Conservation (phyloP, 257 asterid species). For the Orobanche coerulescens region DNA sequence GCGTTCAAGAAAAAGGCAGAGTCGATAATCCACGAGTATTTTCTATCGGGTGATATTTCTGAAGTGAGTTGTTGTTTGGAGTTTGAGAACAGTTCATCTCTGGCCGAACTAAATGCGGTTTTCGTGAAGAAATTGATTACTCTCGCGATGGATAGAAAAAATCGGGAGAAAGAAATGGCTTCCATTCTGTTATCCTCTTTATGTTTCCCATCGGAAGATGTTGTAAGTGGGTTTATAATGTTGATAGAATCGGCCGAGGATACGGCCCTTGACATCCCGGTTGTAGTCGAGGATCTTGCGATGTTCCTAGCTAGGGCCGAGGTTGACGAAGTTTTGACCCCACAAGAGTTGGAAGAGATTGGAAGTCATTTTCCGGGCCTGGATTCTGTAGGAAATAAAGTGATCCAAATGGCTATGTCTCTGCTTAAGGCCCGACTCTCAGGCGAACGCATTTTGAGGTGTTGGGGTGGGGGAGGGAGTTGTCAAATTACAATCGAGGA, state of each 20-base stretch:
- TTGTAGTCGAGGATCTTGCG: constrained; percentile 74
- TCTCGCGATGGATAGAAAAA: constrained; percentile 87
- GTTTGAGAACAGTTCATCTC: constrained; percentile 38
- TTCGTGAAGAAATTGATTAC: constrained; percentile 76
- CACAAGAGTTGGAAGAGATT: constrained; percentile 77
- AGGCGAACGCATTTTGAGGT: constrained; percentile 77
- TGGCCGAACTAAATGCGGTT: constrained; percentile 55
- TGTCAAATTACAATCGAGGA: constrained; percentile 54
- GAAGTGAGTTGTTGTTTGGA: constrained; percentile 74
- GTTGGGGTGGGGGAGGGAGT: constrained; percentile 90
- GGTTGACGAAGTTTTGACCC: constrained; percentile 82
- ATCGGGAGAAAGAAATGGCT: constrained; percentile 95
- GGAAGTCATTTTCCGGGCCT: constrained; percentile 44
- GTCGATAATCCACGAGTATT: constrained; percentile 70
- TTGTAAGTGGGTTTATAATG: constrained; percentile 62
- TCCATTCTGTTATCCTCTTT: constrained; percentile 67
- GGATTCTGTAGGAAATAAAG: constrained; percentile 55
- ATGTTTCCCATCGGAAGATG: constrained; percentile 77
- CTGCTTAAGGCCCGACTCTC: constrained; percentile 67
- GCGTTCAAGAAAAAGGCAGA: constrained; percentile 60
- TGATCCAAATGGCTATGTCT: constrained; percentile 57
- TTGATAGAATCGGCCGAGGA: constrained; percentile 85
- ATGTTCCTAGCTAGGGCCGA: constrained; percentile 78
- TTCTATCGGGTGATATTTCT: constrained; percentile 64
- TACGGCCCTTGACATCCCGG: constrained; percentile 72